phyloP scores from a whole-genome alignment of 176 grass and related monocot genomes.

The Typha latifolia region DNA sequence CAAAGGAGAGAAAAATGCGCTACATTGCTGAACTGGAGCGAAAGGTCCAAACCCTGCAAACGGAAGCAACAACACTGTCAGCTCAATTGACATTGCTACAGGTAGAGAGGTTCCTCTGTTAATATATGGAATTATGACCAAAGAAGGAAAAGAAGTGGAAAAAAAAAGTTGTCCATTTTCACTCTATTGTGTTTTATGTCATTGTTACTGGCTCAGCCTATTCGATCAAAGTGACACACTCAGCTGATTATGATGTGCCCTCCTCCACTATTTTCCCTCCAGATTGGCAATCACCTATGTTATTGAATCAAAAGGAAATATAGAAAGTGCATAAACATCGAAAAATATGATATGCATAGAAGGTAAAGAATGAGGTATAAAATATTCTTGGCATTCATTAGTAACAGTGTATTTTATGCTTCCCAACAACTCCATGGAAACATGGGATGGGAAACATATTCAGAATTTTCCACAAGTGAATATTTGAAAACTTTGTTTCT shows the following conservation, averaged over 20 bases:
- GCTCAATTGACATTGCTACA: constrained; percentile 19
- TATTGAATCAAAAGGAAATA: no score
- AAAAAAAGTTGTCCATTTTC: no score
- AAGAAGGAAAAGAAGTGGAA: not conserved
- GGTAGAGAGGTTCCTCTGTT: not conserved
- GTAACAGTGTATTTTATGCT: no score
- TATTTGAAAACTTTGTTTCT: no score
- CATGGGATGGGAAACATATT: not conserved
- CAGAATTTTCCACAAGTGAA: not conserved
- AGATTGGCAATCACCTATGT: no score
- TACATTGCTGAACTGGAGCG: constrained; percentile 15
- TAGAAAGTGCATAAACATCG: not conserved
- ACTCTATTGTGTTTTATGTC: no score
- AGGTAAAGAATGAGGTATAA: no score
- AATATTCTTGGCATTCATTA: not conserved
- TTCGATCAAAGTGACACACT: no score
- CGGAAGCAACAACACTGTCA: constrained; percentile 12
- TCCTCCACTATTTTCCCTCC: no score
- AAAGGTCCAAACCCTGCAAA: constrained; percentile 6
- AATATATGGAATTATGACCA: not conserved
- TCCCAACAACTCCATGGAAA: not conserved
- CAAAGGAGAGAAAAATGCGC: constrained; percentile 20
- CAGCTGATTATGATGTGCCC: no score
- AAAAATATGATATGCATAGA: not conserved
- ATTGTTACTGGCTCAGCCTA: no score